Evolutionary conservation across 257 asterid species (phyloP), one percentile per base, ranked within the genome.

Genomic region (Primulina eburnea): DNA sequence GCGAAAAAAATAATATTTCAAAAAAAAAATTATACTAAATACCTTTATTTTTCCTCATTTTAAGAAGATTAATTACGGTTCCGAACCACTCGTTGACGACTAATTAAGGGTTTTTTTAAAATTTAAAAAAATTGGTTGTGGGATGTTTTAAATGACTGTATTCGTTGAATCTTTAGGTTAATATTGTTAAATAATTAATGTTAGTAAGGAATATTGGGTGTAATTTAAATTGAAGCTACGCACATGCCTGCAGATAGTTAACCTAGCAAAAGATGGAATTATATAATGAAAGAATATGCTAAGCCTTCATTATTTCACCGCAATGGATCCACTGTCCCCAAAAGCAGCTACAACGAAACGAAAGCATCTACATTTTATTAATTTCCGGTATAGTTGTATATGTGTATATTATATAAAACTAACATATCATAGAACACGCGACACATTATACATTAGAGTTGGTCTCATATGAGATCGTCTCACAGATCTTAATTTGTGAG

Each of bases 321-420:
- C 30, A 37, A 72, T 70, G 65, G 58, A 75, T 73, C 80, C 76
- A 62, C 33, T 82, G 89, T 85, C 84, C 75, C 81, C 68, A 73
- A 85, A 85, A 85, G 87, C 80, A 65, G 70, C 71, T 79, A 77
- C 87, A 73, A 43, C 82, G 70, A 83, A 76, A 76, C 82, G 75
- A 76, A 73, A 73, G 66, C 80, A 76, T 64, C 71, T 80, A 76
- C 62, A 69, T 62, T 72, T 4, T 0, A 52, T 53, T 37, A 35
- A 21, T 70, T 59, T 24, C 26, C 1, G 26, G 1, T 24, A 24
- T 24, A 24, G 26, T 24, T 24, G 26, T 24, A 24, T 24, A 24
- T 1, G 26, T 24, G 26, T 24, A 24, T 24, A 24, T 24, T 24
- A 1, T 24, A 24, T 24, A 24, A 24, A 24, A 24, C 26, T 24